Conservation (phyloP, 2,329 filamentous ascomycete genomes). For the Exophiala mesophila region DNA sequence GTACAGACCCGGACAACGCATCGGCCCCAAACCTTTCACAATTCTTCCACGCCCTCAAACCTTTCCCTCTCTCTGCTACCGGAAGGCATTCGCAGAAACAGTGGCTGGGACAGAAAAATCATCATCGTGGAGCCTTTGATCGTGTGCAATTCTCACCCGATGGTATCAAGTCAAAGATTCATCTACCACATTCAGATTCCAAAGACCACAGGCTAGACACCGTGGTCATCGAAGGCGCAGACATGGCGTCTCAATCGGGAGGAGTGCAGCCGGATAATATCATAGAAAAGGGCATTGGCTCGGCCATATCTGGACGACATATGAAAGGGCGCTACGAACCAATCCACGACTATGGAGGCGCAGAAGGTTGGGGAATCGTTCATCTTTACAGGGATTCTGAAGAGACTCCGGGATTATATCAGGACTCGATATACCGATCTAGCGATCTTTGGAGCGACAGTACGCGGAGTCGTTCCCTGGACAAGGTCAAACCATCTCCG, state of each 20-base stretch:
- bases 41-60: conserved; percentile 24
- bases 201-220: conserved; percentile 75
- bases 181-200: conserved; percentile 16
- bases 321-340: conserved; percentile 78
- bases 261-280: conserved; percentile 29
- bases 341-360: conserved; percentile 70
- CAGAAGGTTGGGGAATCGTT: conserved; percentile 73
- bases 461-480: conserved; percentile 13
- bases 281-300: conserved; percentile 46
- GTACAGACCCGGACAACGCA: conserved; percentile 3
- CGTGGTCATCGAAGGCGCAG: conserved; percentile 76
- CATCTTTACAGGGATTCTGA: conserved; percentile 86
- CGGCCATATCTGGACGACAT: conserved; percentile 60
- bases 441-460: conserved; percentile 26
- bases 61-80: conserved; percentile 16
- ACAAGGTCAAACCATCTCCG: conserved; percentile 19
- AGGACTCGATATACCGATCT: conserved; percentile 35
- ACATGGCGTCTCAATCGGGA: conserved; percentile 47
- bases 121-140: neutral
- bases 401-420: conserved; percentile 61
- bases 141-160: conserved; percentile 5
- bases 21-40: conserved; percentile 11
- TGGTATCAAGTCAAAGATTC: conserved; percentile 24
- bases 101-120: conserved; percentile 13
- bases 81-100: conserved; percentile 13